phyloP scores from a whole-genome alignment of 2,329 filamentous ascomycete genomes.

The Diaporthe longicolla region DNA sequence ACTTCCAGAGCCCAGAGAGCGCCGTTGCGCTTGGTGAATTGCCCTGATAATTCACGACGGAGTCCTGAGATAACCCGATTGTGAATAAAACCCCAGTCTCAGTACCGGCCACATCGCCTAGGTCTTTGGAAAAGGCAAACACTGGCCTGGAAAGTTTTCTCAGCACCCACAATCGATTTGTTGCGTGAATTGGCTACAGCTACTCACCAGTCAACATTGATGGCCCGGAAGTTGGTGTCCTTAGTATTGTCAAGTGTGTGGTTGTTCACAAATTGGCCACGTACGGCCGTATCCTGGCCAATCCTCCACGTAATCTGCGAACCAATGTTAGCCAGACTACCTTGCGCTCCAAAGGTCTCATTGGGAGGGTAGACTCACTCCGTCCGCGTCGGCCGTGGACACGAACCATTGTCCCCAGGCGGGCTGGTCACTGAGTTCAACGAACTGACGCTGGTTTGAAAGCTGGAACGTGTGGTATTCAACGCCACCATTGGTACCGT shows the following conservation, averaged over 20 bases:
- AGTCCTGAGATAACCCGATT: constrained; percentile 81
- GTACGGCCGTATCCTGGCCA: constrained; percentile 75
- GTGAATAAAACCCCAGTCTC: constrained; percentile 74
- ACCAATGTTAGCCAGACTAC: constrained; percentile 42
- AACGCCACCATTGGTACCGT: constrained; percentile 63
- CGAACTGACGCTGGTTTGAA: constrained; percentile 73
- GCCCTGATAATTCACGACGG: constrained; percentile 82
- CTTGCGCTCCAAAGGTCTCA: neutral
- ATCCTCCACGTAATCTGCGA: constrained; percentile 76
- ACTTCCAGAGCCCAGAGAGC: constrained; percentile 83
- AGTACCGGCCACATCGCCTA: constrained; percentile 59
- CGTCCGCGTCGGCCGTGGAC: constrained; percentile 70
- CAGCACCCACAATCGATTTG: constrained; percentile 1
- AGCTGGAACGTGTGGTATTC: constrained; percentile 76
- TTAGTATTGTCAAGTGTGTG: constrained; percentile 74
- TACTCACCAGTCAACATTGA: constrained; percentile 71
- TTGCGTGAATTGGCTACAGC: no score
- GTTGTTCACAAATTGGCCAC: constrained; percentile 74
- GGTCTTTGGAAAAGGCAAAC: constrained; percentile 80
- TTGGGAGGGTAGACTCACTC: constrained; percentile 52
- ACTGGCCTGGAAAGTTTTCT: constrained; percentile 70
- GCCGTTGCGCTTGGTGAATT: constrained; percentile 70
- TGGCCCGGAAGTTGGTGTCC: constrained; percentile 75
- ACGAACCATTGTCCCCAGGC: constrained; percentile 89
- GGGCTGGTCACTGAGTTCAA: constrained; percentile 77